Base-by-base conservation (phyloP, 2,329 filamentous ascomycete genomes). In the Trichocomaceae sp. region DNA sequence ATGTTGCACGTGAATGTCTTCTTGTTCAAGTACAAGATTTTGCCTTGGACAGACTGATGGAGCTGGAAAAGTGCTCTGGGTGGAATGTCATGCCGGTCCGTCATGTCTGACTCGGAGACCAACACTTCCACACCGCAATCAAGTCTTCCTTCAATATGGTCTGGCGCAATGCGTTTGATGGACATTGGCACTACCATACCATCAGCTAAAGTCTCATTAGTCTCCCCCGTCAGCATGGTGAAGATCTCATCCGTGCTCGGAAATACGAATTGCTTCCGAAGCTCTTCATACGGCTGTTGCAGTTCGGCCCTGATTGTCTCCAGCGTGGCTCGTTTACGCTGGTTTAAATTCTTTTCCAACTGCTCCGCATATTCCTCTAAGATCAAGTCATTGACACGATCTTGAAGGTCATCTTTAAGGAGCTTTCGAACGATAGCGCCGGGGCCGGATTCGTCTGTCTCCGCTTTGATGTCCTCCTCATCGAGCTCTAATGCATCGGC, bases 311-410 rank as follows among this genome's bases (percentile, higher is more conserved):
- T 88, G 66, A 99, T 99, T 0, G 90, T 95, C 72, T 99, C 93
- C 12, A 99, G 79, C 1, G 93, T 99, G 1, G 92, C 92, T 56
- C 93, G 88, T 77, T 99, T 99, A 61, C 88, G 85, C 69, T 96
- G 91, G 64, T 90, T 90, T 68, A 96, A 91, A 64, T 96, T 95
- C 61, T 83, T 86, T 75, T 96, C 88, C 60, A 99, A 79, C 75
- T 99, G 92, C 65, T 96, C 90, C 0, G 93, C 93, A 65, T 99
- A 99, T 70, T 97, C 90, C 71, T 99, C 93, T 3, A 99, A 79
- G 58, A 96, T 90, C 45, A 99, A 79, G 66, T 99, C 93, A 65
- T 97, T 96, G 67, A 99, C 90, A 66, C 91, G 88, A 64, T 97
- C 92, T 63, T 95, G 89, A 61, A 90, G 87, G 47, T 96, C 89